These are phyloP conservation scores for Blastobotrys serpentis DNA, from an alignment of 1,139 yeast genomes.

Conservation along the genomic window DNA sequence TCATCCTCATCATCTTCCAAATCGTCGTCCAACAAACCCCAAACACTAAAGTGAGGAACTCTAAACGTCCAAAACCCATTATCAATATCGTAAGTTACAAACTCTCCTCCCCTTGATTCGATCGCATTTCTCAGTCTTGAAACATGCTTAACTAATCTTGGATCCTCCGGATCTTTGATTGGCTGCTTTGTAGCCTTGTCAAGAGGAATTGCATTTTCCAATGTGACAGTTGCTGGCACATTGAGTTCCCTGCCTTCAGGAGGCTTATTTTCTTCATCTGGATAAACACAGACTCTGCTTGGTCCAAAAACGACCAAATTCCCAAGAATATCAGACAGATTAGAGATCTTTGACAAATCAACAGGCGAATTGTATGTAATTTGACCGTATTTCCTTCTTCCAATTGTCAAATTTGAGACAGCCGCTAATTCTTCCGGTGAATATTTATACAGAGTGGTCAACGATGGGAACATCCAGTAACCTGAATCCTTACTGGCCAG, in stretches of 20 bases:
- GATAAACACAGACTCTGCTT: slow-evolving; percentile 64
- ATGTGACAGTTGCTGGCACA: slow-evolving; percentile 78
- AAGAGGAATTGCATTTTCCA: slow-evolving; percentile 55
- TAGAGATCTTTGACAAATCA: slow-evolving; percentile 57
- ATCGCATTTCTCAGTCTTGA: slow-evolving; percentile 44
- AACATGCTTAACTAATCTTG: slow-evolving; percentile 50
- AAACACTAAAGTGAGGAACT: slow-evolving; percentile 88
- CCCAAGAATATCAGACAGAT: slow-evolving; percentile 52
- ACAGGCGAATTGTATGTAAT: slow-evolving; percentile 71
- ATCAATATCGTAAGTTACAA: slow-evolving; percentile 73
- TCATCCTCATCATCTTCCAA: slow-evolving; percentile 48
- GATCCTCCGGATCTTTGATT: slow-evolving; percentile 43
- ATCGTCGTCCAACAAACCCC: slow-evolving; percentile 81
- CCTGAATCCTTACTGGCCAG: slow-evolving; percentile 40
- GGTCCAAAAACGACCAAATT: slow-evolving; percentile 55
- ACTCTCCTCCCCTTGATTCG: slow-evolving; percentile 66
- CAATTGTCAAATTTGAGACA: slow-evolving; percentile 70
- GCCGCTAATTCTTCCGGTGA: slow-evolving; percentile 52
- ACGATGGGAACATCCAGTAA: slow-evolving; percentile 80
- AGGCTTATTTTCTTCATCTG: slow-evolving; percentile 55
- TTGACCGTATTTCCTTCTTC: slow-evolving; percentile 74
- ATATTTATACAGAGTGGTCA: slow-evolving; percentile 51
- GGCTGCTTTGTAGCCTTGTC: slow-evolving; percentile 33
- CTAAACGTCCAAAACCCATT: slow-evolving; percentile 77
- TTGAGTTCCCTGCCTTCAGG: slow-evolving; percentile 72